Percentiles rank a stretch among this genome's conserved stretches.
Conservation (phyloP, 495 filamentous ascomycete genomes). For the Entonaema liquescens region DNA sequence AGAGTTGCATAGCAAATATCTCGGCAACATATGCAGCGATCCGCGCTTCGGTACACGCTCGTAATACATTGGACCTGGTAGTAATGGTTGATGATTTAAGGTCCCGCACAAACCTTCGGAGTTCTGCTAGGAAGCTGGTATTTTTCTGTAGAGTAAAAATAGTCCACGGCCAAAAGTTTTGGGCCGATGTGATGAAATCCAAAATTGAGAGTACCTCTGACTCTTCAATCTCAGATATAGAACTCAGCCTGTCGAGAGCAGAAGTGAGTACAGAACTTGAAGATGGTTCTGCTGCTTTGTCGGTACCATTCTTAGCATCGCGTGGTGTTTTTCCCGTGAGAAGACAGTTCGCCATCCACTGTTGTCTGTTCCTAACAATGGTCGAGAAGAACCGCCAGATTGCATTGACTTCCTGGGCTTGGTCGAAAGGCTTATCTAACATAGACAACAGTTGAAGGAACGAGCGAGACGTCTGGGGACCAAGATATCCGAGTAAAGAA, state of each 20-base stretch:
- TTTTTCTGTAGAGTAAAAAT: constrained; percentile 80
- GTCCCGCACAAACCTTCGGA: constrained; percentile 73
- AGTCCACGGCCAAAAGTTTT: constrained; percentile 93
- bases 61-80: constrained; percentile 54
- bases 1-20: constrained; percentile 89
- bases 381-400: constrained; percentile 89
- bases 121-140: constrained; percentile 69
- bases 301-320: constrained; percentile 68
- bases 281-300: constrained; percentile 57
- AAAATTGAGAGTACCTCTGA: constrained; percentile 75
- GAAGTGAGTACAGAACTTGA: constrained; percentile 72
- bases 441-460: constrained; percentile 82
- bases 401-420: constrained; percentile 65
- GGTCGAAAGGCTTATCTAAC: constrained; percentile 77
- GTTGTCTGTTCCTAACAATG: constrained; percentile 89
- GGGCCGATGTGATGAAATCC: constrained; percentile 83
- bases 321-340: constrained; percentile 87
- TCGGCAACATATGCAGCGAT: constrained; percentile 85
- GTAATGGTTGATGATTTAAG: constrained; percentile 61
- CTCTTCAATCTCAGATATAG: constrained; percentile 69
- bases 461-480: constrained; percentile 78
- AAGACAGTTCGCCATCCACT: constrained; percentile 93
- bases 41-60: constrained; percentile 68
- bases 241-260: constrained; percentile 76
- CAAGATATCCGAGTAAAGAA: constrained; percentile 87